Percentiles rank a stretch among this genome's conserved stretches.
These are phyloP conservation scores for Yamadazyma songkhlaensis DNA, from an alignment of 1,139 yeast species.

Conservation along the genomic window DNA sequence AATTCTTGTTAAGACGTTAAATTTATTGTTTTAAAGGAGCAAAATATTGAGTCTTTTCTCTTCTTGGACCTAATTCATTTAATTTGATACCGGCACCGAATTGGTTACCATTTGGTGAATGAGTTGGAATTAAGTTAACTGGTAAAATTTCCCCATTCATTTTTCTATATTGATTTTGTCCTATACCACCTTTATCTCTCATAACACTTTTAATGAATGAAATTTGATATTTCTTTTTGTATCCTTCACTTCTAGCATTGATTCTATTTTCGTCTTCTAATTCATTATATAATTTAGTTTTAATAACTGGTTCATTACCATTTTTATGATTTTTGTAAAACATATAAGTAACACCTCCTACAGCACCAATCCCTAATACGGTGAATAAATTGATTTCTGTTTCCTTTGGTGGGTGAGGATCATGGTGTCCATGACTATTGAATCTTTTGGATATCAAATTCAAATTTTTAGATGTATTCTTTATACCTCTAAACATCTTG, in stretches of 20 bases:
- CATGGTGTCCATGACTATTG: slow-evolving; percentile 31
- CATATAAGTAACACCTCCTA: slow-evolving; percentile 35
- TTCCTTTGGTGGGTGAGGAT: slow-evolving; percentile 28
- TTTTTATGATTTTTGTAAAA: slow-evolving; percentile 38
- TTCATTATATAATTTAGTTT: slow-evolving; percentile 39
- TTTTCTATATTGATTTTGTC: slow-evolving; percentile 42
- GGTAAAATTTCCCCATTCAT: slow-evolving; percentile 28
- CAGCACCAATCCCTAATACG: slow-evolving; percentile 41
- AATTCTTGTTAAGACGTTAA: neutral
- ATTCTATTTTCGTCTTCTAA: slow-evolving; percentile 40
- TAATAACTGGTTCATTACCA: slow-evolving; percentile 37
- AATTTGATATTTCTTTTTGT: slow-evolving; percentile 37
- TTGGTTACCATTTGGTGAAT: slow-evolving; percentile 40
- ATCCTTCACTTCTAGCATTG: slow-evolving; percentile 37
- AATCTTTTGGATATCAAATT: slow-evolving; percentile 23
- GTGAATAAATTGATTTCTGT: slow-evolving; percentile 40
- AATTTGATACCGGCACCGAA: slow-evolving; percentile 49
- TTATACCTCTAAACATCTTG: slow-evolving; percentile 14
- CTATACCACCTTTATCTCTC: slow-evolving; percentile 49
- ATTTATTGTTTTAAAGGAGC: slow-evolving; percentile 28
- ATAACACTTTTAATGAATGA: slow-evolving; percentile 43
- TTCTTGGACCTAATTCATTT: slow-evolving; percentile 46
- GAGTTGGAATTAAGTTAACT: slow-evolving; percentile 40
- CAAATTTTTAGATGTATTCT: slow-evolving; percentile 7
- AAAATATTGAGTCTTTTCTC: slow-evolving; percentile 38